phyloP scores from a whole-genome alignment of 495 filamentous ascomycete genomes.

The Trichoderma virens region DNA sequence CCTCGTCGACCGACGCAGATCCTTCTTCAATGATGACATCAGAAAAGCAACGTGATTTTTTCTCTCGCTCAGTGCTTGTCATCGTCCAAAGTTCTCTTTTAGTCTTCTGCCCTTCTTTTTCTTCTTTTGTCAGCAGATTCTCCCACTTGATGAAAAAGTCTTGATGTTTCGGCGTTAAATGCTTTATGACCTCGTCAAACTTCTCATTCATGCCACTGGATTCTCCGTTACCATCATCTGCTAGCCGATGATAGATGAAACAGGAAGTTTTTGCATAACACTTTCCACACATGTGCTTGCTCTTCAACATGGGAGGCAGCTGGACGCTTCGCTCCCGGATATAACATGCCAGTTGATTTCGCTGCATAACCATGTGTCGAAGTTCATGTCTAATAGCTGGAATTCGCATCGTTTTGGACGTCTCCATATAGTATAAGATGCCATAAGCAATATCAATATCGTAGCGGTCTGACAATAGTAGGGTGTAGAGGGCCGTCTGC shows the following conservation, averaged over 20 bases:
- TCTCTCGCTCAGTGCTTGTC: conserved; percentile 80
- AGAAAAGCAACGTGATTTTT: conserved; percentile 61
- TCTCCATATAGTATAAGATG: conserved; percentile 90
- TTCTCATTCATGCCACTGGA: conserved; percentile 66
- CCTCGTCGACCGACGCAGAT: conserved; percentile 56
- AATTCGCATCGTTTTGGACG: conserved; percentile 74
- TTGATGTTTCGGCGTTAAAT: conserved; percentile 63
- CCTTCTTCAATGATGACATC: conserved; percentile 70
- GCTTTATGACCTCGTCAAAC: conserved; percentile 66
- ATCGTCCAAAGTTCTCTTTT: conserved; percentile 92
- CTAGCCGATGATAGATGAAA: conserved; percentile 90
- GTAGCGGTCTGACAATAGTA: conserved; percentile 89
- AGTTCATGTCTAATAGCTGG: conserved; percentile 78
- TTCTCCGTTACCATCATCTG: conserved; percentile 73
- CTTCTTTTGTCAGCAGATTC: conserved; percentile 83
- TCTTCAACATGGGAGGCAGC: conserved; percentile 79
- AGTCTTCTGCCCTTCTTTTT: conserved; percentile 75
- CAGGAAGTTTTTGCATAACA: conserved; percentile 87
- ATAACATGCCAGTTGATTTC: conserved; percentile 82
- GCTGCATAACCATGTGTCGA: conserved; percentile 89
- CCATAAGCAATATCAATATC: conserved; percentile 84
- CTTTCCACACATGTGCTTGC: conserved; percentile 62
- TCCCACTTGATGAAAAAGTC: conserved; percentile 95
- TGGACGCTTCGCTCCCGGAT: conserved; percentile 66
- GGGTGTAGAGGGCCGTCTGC: conserved; percentile 89